phyloP scores from a whole-genome alignment of 2,329 filamentous ascomycete genomes.

The Magnaporthiopsis poae region DNA sequence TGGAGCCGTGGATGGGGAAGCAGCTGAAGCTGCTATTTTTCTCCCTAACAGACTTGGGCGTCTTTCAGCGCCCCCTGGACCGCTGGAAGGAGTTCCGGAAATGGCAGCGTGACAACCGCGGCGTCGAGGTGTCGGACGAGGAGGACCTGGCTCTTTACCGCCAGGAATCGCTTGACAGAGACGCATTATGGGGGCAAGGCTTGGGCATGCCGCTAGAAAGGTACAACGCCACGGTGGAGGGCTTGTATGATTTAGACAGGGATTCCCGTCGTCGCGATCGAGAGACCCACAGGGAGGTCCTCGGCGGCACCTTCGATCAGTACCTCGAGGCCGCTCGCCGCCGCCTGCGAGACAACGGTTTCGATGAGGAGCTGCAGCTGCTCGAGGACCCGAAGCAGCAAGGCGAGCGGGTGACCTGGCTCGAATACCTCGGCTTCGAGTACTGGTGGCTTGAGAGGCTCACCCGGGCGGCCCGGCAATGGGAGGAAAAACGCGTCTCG shows the following conservation, averaged over 20 bases:
- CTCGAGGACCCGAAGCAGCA: neutral
- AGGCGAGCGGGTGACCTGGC: neutral
- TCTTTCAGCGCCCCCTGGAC: neutral
- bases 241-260: too few relatives aligned
- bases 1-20: neutral
- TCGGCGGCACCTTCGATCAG: conserved; percentile 1
- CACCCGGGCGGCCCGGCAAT: too few relatives aligned
- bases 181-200: neutral
- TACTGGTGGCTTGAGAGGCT: conserved; percentile 3
- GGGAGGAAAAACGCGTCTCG: too few relatives aligned
- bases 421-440: conserved; percentile 2
- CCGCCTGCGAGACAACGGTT: neutral
- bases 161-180: neutral
- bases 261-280: neutral
- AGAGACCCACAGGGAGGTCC: neutral
- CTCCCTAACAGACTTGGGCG: neutral
- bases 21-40: neutral
- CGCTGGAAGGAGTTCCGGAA: conserved; percentile 1
- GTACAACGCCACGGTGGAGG: too few relatives aligned
- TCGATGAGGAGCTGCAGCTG: neutral
- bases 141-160: neutral
- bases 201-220: too few relatives aligned
- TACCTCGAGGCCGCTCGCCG: neutral
- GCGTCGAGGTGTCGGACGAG: neutral
- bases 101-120: conserved; percentile 4